Evolutionary conservation across 108 stramenopile species (phyloP), one percentile per base, ranked within the genome.

Genomic region (Nannochloropsis salina): DNA sequence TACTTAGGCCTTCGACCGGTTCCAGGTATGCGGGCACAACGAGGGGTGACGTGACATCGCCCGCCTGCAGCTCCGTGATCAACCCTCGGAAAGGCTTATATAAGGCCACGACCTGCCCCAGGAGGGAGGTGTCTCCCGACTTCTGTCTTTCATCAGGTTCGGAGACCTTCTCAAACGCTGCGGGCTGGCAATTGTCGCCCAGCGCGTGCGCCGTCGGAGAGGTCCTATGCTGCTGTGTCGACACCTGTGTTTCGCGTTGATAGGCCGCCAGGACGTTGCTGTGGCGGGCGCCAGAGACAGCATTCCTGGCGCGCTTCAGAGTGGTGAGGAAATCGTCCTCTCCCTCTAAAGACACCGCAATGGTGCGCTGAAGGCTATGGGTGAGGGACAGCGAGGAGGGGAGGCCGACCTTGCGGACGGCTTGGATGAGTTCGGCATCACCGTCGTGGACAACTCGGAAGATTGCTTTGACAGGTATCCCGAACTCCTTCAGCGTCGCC

Each of bases 61-160:
- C 61, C 61, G 61, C 15, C 61, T 74, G 61, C 61, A 74, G 61
- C 61, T 74, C 61, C 61, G 61, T 74, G 61, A n/a, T 74, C 61
- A 4, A 3, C n/a, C n/a, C 2, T 15, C 61, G 61, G 8, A 74
- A 74, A n/a, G 61, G 61, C 20, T 74, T 74, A 3, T n/a, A 74
- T 15, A 74, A 15, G 20, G 61, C 61, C 61, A 74, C 61, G 61
- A 74, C 8, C 8, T 74, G 6, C 20, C 61, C 61, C 4, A 74
- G 61, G 61, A 74, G 61, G 61, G 61, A 6, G 4, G n/a, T 2
- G 61, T 74, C 8, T n/a, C 61, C 61, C 61, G 61, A n/a, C 61
- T 74, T 4, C 61, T n/a, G 8, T 3, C 61, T 74, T n/a, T 74
- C n/a, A 3, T 74, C 61, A 4, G 61, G 61, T 15, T 74, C 61